These are phyloP conservation scores for Xylariaceae sp. DNA, from an alignment of 2,329 filamentous ascomycete species.

Conservation along the genomic window DNA sequence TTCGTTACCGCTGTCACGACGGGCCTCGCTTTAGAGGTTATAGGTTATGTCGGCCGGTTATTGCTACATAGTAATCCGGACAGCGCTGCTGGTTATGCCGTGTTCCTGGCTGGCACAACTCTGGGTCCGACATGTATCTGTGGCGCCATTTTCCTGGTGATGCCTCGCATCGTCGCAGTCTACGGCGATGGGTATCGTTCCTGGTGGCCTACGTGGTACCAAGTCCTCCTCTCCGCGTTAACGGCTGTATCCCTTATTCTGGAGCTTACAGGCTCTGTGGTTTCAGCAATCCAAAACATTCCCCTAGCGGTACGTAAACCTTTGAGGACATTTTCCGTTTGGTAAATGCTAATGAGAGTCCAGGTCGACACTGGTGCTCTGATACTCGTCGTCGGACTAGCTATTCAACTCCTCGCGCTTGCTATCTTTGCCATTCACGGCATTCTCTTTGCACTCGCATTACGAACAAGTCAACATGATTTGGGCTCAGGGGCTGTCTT, in stretches of 20 bases:
- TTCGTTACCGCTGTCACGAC: conserved; percentile 38
- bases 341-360: conserved; percentile 8
- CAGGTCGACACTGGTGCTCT: conserved; percentile 30
- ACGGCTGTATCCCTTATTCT: conserved; percentile 27
- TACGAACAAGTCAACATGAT: conserved; percentile 35
- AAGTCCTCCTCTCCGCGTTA: conserved; percentile 23
- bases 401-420: conserved; percentile 39
- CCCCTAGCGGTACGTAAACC: conserved; percentile 33
- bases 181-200: conserved; percentile 41
- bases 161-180: conserved; percentile 43
- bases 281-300: conserved; percentile 34
- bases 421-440: conserved; percentile 35
- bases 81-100: conserved; percentile 35
- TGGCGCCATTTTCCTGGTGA: conserved; percentile 38
- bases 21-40: conserved; percentile 39
- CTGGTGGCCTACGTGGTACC: conserved; percentile 33
- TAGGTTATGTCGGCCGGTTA: conserved; percentile 44
- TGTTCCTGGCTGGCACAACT: conserved; percentile 43
- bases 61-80: conserved; percentile 35
- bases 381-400: conserved; percentile 41
- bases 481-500: conserved; percentile 36
- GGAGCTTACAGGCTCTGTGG: conserved; percentile 38
- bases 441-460: conserved; percentile 37
- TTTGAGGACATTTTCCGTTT: not conserved
- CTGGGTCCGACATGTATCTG: conserved; percentile 43